A percentile compares a stretch with the other conserved stretches of the same genome.
Conservation (phyloP, 106 monocot species). For the Apostasia ramifera region DNA sequence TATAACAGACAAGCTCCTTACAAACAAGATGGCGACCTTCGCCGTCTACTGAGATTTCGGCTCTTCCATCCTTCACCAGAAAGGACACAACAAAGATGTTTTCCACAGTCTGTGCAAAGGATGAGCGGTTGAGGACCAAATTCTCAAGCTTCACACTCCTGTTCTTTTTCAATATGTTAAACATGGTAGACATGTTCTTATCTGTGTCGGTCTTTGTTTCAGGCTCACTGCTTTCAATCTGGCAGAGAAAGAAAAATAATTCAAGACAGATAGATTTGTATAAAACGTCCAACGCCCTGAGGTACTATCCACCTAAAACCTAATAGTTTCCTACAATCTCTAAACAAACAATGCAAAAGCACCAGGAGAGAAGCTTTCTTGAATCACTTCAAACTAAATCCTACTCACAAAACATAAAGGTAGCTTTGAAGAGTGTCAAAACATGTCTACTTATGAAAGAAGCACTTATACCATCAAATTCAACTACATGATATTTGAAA, state of each 20-base stretch:
- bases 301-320: no score
- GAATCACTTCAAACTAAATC: no score
- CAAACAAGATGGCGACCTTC: constrained; percentile 49
- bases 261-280: no score
- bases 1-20: constrained; percentile 14
- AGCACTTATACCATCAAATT: no score
- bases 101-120: constrained; percentile 87
- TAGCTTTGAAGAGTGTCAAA: no score
- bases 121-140: constrained; percentile 49
- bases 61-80: constrained; percentile 81
- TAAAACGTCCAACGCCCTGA: no score
- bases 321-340: no score
- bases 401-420: no score
- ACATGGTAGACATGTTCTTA: constrained; percentile 73
- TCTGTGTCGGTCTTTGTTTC: constrained; percentile 68
- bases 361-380: no score
- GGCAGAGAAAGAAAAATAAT: constrained; percentile 1
- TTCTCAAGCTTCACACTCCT: constrained; percentile 47
- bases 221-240: constrained; percentile 37
- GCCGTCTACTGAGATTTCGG: constrained; percentile 47
- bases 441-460: no score
- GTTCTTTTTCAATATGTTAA: constrained; percentile 61
- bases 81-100: constrained; percentile 82
- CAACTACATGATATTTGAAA: no score
- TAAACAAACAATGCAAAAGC: no score